These are phyloP conservation scores for Biancaea sappan DNA, from an alignment of 306 rosid species.

Conservation along the genomic window DNA sequence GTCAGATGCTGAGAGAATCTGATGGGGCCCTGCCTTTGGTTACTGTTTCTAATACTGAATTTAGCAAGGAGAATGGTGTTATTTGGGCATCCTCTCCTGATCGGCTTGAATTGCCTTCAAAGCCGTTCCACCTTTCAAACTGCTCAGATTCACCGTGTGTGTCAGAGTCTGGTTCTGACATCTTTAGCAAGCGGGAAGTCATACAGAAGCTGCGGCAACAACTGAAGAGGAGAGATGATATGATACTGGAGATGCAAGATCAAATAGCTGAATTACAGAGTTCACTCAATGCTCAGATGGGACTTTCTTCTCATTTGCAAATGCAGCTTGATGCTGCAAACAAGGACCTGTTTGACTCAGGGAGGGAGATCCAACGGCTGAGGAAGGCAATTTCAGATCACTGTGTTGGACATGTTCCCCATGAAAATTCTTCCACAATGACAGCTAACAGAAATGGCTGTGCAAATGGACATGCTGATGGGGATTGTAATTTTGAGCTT, in stretches of 20 bases:
- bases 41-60: slow-evolving; percentile 72
- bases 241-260: slow-evolving; percentile 98
- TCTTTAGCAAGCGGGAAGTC: slow-evolving; percentile 90
- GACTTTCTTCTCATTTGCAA: slow-evolving; percentile 79
- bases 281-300: slow-evolving; percentile 67
- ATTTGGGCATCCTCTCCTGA: slow-evolving; percentile 93
- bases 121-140: slow-evolving; percentile 80
- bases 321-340: slow-evolving; percentile 77
- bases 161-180: slow-evolving; percentile 94
- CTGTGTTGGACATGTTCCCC: slow-evolving; percentile 64
- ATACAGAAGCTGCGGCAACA: slow-evolving; percentile 93
- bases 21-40: slow-evolving; percentile 76
- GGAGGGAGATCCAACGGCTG: slow-evolving; percentile 86
- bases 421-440: slow-evolving; percentile 50
- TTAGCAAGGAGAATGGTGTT: slow-evolving; percentile 75
- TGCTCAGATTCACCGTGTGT: slow-evolving; percentile 95
- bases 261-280: slow-evolving; percentile 82
- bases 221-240: slow-evolving; percentile 88
- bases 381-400: slow-evolving; percentile 93
- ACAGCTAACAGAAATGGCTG: slow-evolving; percentile 50
- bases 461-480: slow-evolving; percentile 61
- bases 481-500: slow-evolving; percentile 56
- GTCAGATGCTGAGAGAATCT: slow-evolving; percentile 62
- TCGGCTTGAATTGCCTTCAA: slow-evolving; percentile 80
- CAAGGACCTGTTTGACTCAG: slow-evolving; percentile 73